Percentiles rank a stretch among this genome's conserved stretches.
Conservation (phyloP, 352 stramenopile genomes). For the Phytophthora pistaciae region DNA sequence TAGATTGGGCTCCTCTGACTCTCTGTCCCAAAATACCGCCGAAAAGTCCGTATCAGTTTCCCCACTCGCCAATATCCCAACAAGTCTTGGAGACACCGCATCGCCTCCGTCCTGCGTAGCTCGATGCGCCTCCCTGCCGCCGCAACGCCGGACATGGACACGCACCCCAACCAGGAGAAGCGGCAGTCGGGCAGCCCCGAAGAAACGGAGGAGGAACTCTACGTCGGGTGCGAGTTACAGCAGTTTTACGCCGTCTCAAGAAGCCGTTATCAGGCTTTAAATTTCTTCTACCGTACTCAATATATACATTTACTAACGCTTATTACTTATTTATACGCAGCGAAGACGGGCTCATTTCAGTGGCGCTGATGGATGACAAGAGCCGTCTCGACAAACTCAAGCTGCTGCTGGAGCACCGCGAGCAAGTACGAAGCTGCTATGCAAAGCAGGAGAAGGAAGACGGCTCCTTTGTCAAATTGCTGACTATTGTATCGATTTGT, state of each 20-base stretch:
- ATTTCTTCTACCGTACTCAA: not conserved
- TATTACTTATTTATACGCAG: conserved; percentile 30
- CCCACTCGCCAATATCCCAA: conserved; percentile 8
- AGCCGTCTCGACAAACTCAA: conserved; percentile 53
- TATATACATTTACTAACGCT: not conserved
- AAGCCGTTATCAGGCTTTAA: conserved; percentile 16
- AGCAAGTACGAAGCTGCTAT: conserved; percentile 29
- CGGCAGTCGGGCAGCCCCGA: conserved; percentile 8
- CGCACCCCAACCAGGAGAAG: conserved; percentile 33
- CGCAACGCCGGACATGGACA: conserved; percentile 17
- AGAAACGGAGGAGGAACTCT: conserved; percentile 66
- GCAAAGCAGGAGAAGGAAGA: not conserved
- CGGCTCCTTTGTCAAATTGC: not conserved
- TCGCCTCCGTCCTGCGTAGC: not conserved
- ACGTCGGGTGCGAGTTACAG: conserved; percentile 60
- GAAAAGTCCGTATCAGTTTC: conserved; percentile 31
- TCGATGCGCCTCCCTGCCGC: conserved; percentile 22
- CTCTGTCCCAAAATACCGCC: not conserved
- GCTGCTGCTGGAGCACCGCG: conserved; percentile 57
- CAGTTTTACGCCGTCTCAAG: conserved; percentile 18
- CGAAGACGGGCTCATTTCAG: conserved; percentile 65
- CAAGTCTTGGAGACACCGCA: not conserved
- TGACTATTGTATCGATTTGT: conserved; percentile 10
- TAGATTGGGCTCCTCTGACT: conserved; percentile 12
- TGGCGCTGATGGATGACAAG: conserved; percentile 59